phyloP scores from a whole-genome alignment of 768 basidiomycete species.

The Panellus pusillus region DNA sequence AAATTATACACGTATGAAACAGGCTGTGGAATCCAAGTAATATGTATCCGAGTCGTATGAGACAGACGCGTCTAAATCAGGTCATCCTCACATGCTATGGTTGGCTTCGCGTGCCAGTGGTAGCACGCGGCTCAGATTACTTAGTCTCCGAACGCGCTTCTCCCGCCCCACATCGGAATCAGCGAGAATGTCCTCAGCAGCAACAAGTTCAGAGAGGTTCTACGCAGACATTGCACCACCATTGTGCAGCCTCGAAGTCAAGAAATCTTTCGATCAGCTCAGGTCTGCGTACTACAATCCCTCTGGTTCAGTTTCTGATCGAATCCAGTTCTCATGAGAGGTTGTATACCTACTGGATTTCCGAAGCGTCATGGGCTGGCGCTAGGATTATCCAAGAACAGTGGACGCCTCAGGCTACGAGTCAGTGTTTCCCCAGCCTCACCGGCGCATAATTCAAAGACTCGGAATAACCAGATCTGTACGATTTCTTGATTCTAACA shows the following conservation, averaged over 20 bases:
- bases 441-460: background rate
- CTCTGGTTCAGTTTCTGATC: conserved; percentile 3
- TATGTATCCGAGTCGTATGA: background rate
- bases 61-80: background rate
- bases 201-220: conserved; percentile 55
- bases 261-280: conserved; percentile 66
- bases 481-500: conserved; percentile 68
- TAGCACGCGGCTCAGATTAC: too few relatives aligned
- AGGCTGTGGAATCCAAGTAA: conserved; percentile 14
- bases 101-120: background rate
- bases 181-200: conserved; percentile 10
- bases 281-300: conserved; percentile 39
- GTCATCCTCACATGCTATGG: background rate
- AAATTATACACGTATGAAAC: conserved; percentile 58
- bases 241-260: conserved; percentile 69
- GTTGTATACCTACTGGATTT: conserved; percentile 74
- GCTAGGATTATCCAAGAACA: conserved; percentile 82
- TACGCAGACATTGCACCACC: conserved; percentile 78
- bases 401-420: conserved; percentile 69
- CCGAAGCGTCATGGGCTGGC: conserved; percentile 79
- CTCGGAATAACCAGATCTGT: conserved; percentile 45
- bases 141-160: background rate
- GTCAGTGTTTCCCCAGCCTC: background rate
- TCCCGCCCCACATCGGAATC: background rate
- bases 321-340: conserved; percentile 64